Base-by-base conservation (phyloP, 805 yeast species). In the Yarrowia yakushimensis region DNA sequence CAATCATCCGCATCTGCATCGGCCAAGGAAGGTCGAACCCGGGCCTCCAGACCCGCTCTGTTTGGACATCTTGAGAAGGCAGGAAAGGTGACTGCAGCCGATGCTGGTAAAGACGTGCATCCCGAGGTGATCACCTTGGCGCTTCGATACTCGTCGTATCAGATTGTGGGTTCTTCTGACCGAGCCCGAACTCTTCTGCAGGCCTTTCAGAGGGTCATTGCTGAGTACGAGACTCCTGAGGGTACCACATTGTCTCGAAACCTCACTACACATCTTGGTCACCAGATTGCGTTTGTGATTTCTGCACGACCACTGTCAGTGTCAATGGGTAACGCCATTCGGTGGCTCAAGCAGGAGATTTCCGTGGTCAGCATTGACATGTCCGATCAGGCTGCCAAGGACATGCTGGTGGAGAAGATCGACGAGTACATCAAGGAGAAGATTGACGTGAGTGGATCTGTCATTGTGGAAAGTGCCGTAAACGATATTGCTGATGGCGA, bases 281-380 rank as follows among this genome's bases (percentile, higher is more conserved):
- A 88, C 70, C 99, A 94, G 75, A 94, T 94, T 67, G 99, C 93
- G 72, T 90, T 88, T 68, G 78, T 94, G 68, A 93, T 90, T 69
- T 84, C 90, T 10, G 92, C 97, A 3, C 83, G 99, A 66, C 97
- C 98, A 0, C 79, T 94, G 54, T 85, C 94, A 63, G 88, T 92
- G 2, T 83, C 97, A 0, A 94, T 94, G 99, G 99, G 99, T 62
- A 94, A 92, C 76, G 93, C 97, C 2, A 94, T 94, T 67, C 84
- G 99, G 69, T 92, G 97, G 97, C 80, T 94, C 66, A 94, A 94
- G 71, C 98, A 93, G 77, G 93, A 89, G 72, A 93, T 94, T 62
- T 85, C 97, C 0, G 80, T 82, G 43, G 83, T 93, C 54, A 85
- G 91, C 63, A 85, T 92, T 63, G 96, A 88, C 66, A 78, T 84